These are phyloP conservation scores for Tetrapisispora pingtungensis DNA, from an alignment of 805 yeast species.

Conservation along the genomic window DNA sequence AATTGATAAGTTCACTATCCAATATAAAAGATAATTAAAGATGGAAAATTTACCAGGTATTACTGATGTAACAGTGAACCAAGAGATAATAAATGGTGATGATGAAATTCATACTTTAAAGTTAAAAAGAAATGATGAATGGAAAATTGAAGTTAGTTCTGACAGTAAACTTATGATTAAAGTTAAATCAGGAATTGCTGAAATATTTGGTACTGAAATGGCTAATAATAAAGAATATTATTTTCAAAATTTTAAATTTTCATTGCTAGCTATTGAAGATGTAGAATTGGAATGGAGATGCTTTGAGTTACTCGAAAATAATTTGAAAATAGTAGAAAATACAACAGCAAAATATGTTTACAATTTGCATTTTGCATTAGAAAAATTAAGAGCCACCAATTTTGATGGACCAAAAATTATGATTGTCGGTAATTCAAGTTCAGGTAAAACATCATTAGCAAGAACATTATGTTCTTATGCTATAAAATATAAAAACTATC, in stretches of 20 bases:
- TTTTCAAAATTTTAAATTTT: slow-evolving; percentile 45
- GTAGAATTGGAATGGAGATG: slow-evolving; percentile 43
- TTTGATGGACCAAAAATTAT: slow-evolving; percentile 40
- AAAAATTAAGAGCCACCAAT: slow-evolving; percentile 35
- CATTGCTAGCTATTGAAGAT: slow-evolving; percentile 56
- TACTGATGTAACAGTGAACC: not conserved
- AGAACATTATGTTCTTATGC: slow-evolving; percentile 70
- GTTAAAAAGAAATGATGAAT: slow-evolving; percentile 21
- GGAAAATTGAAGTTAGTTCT: slow-evolving; percentile 28
- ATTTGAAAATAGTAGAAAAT: slow-evolving; percentile 43
- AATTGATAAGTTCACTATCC: too few species aligned
- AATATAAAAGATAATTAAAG: too few species aligned
- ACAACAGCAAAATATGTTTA: slow-evolving; percentile 61
- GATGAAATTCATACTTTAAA: slow-evolving; percentile 14
- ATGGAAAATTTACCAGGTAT: slow-evolving; percentile 10
- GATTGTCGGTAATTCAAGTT: slow-evolving; percentile 57
- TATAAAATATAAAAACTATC: slow-evolving; percentile 47
- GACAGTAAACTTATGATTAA: slow-evolving; percentile 33
- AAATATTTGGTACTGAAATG: slow-evolving; percentile 87
- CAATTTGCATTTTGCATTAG: slow-evolving; percentile 68
- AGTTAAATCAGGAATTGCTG: slow-evolving; percentile 62
- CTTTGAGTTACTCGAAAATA: slow-evolving; percentile 23
- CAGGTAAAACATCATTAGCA: slow-evolving; percentile 72
- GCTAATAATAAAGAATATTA: slow-evolving; percentile 56
- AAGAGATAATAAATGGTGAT: slow-evolving; percentile 12